phyloP scores from a whole-genome alignment of 208 protist species.

The Trypanosoma mega region DNA sequence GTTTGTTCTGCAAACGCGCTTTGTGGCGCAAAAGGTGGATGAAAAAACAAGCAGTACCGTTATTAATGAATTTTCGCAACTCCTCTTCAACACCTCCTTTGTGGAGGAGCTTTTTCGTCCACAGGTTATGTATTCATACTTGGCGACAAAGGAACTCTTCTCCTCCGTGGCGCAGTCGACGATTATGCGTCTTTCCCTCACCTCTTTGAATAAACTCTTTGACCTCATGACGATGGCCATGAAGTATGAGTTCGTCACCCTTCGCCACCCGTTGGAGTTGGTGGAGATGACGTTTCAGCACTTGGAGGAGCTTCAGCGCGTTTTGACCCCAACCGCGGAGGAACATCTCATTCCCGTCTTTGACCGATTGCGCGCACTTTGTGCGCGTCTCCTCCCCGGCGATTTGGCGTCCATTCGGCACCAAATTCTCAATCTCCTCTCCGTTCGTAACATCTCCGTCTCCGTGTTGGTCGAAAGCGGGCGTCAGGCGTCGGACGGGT shows the following conservation, averaged over 20 bases:
- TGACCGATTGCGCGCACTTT: constrained; percentile 30
- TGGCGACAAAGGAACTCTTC: constrained; percentile 71
- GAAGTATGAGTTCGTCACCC: constrained; percentile 86
- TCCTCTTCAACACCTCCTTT: constrained; percentile 78
- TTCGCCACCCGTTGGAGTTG: constrained; percentile 82
- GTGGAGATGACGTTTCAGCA: constrained; percentile 88
- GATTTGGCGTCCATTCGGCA: constrained; percentile 64
- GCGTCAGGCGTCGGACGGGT: constrained; percentile 67
- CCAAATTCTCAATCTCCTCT: constrained; percentile 68
- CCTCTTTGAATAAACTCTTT: constrained; percentile 91
- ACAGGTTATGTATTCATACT: constrained; percentile 70
- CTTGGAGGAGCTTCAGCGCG: constrained; percentile 52
- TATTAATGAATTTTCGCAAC: constrained; percentile 71
- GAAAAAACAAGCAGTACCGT: constrained; percentile 42
- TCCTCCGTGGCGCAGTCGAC: constrained; percentile 75
- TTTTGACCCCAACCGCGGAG: constrained; percentile 28
- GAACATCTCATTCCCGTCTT: constrained; percentile 26
- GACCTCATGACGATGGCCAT: constrained; percentile 93
- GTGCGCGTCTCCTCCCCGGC: constrained; percentile 26
- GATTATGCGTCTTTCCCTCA: constrained; percentile 83
- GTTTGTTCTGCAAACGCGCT: constrained; percentile 89
- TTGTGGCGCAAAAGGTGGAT: constrained; percentile 78
- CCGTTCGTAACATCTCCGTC: constrained; percentile 64
- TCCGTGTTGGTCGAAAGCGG: constrained; percentile 82
- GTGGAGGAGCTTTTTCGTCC: constrained; percentile 84